Evolutionary conservation across 2,329 filamentous ascomycete genomes (phyloP).

Genomic region (Monilinia fructigena): DNA sequence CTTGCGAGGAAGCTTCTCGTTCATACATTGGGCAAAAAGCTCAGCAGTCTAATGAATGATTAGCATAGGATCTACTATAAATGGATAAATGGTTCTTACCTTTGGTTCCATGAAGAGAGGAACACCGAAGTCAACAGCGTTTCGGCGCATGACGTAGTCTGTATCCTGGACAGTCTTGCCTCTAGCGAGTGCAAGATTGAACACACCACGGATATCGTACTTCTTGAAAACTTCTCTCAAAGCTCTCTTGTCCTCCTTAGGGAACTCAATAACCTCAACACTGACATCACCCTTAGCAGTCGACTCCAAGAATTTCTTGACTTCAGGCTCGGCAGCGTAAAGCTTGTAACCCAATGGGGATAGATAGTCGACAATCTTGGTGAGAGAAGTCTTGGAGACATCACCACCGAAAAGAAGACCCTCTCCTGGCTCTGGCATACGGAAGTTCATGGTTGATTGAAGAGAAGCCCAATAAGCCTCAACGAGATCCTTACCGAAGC

Average conservation of each 20-base stretch:
- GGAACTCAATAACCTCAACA: slow-evolving; percentile 94
- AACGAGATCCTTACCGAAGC: slow-evolving; percentile 92
- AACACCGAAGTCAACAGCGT: slow-evolving; percentile 97
- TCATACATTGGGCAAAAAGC: slow-evolving; percentile 96
- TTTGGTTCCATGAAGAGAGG: slow-evolving; percentile 98
- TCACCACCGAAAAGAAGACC: slow-evolving; percentile 94
- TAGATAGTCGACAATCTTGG: slow-evolving; percentile 81
- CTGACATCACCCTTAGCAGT: slow-evolving; percentile 62
- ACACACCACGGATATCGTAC: slow-evolving; percentile 92
- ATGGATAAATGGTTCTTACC: slow-evolving; percentile 50
- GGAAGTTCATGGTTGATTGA: slow-evolving; percentile 99
- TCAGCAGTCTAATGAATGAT: slow-evolving; percentile 70
- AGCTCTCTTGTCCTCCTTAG: slow-evolving; percentile 91
- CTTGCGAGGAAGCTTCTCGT: slow-evolving; percentile 83
- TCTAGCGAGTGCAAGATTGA: slow-evolving; percentile 85
- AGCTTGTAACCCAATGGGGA: slow-evolving; percentile 91
- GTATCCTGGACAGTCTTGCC: slow-evolving; percentile 84
- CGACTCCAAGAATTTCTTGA: slow-evolving; percentile 81
- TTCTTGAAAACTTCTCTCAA: slow-evolving; percentile 94
- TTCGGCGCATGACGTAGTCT: slow-evolving; percentile 97
- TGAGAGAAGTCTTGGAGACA: slow-evolving; percentile 65
- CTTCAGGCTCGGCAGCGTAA: slow-evolving; percentile 75
- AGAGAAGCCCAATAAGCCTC: slow-evolving; percentile 98
- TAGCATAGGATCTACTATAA: slow-evolving; percentile 1
- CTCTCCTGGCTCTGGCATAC: slow-evolving; percentile 88